Percentiles rank a stretch among this genome's conserved stretches.
Evolutionary conservation across 768 basidiomycete genomes (phyloP).

Genomic region (Dacryopinax primogenitus): DNA sequence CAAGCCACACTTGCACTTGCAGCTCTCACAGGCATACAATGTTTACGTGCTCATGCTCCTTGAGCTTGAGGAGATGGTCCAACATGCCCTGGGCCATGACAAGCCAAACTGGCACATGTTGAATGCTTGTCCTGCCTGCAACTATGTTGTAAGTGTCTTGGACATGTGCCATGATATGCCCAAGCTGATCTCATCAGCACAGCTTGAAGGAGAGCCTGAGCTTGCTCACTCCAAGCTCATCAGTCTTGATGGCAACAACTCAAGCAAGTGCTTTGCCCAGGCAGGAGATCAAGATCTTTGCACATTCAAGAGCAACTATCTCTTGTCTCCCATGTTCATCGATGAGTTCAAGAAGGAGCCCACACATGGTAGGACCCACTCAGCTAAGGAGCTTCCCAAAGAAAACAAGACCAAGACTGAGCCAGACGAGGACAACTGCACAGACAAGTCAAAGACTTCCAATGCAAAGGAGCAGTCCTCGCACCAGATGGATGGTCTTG

Average conservation of each 20-base stretch:
- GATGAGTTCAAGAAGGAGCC: background rate
- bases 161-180: background rate
- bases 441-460: background rate
- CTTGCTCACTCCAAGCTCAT: slow-evolving; percentile 22
- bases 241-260: slow-evolving; percentile 28
- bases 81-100: background rate
- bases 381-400: background rate
- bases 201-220: slow-evolving; percentile 26
- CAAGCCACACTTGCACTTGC: background rate
- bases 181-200: background rate
- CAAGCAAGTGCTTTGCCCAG: slow-evolving; percentile 28
- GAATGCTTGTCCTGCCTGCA: background rate
- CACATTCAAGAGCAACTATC: background rate
- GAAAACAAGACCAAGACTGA: background rate
- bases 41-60: background rate
- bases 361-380: background rate
- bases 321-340: background rate
- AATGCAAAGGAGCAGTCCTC: background rate
- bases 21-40: background rate
- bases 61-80: background rate
- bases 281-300: slow-evolving; percentile 17
- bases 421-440: background rate
- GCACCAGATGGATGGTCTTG: background rate
- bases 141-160: background rate
- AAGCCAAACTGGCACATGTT: background rate